Evolutionary conservation across 495 filamentous ascomycete genomes (phyloP).

Genomic region (Neurospora sp.): DNA sequence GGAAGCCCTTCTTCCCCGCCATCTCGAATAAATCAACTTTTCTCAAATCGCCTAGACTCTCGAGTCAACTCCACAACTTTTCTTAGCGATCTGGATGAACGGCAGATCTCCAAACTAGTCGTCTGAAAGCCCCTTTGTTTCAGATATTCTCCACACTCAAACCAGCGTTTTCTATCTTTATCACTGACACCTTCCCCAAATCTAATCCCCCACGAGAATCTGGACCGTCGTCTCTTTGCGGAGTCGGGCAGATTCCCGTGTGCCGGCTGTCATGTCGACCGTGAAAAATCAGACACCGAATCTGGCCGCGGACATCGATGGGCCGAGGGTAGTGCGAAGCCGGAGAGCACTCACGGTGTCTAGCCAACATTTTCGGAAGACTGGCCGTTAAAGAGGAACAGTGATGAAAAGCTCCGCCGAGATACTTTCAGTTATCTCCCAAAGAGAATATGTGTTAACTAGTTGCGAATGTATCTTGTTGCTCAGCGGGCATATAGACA

Average conservation of each 20-base stretch:
- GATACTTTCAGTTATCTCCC: neutral
- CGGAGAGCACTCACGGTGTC: neutral
- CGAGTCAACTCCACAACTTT: neutral
- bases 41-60: neutral
- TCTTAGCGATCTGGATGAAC: neutral
- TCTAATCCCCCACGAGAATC: neutral
- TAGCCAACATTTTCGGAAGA: neutral
- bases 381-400: neutral
- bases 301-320: neutral
- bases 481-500: neutral
- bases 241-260: neutral
- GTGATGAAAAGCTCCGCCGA: neutral
- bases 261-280: neutral
- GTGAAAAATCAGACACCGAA: neutral
- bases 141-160: neutral
- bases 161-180: neutral
- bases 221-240: neutral
- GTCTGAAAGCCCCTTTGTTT: neutral
- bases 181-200: neutral
- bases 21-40: neutral
- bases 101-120: neutral
- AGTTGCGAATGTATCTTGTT: neutral
- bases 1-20: neutral
- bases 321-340: neutral
- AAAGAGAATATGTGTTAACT: neutral